Base-by-base conservation (phyloP, 257 asterid species). In the Datura wrightii region DNA sequence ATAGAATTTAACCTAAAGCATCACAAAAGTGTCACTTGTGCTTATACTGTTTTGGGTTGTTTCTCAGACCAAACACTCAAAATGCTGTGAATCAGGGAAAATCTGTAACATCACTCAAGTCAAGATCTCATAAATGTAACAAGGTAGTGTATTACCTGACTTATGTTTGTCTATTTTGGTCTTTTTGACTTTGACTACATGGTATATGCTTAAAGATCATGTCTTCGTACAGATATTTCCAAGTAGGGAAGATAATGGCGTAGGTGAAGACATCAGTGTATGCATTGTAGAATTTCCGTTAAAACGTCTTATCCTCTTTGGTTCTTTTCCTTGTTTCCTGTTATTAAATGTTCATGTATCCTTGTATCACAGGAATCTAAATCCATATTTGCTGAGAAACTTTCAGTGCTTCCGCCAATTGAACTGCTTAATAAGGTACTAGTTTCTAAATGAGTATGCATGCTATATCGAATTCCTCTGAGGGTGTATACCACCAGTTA, bases 371-470 rank as follows among this genome's bases (percentile, higher is more conserved):
- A 92, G 97, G 94, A 89, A 84, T 84, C 79, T 52, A 85, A 88
- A 82, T 80, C 79, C 39, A 58, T 88, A 66, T 83, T 36, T 36
- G 83, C 83, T 81, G 86, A 88, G 82, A 88, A 85, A 58, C 74
- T 80, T 79, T 54, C 74, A 4, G 87, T 79, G 84, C 87, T 72
- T 79, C 92, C 92, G 79, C 95, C 93, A 24, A 80, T 84, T 31
- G 95, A 92, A 83, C 88, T 89, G 80, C 91, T 95, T 83, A 82
- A 65, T 48, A 86, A 93, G 97, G 99, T 95, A 86, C 54, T 50
- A 24, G 63, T 31, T 76, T 76, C 8, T 5, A 74, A 44, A 52
- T 76, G 62, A 76, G 50, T 50, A 76, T 76, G 82, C 42, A 48
- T 24, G 19, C 55, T 79, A 63, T 80, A n/a, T 58, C 4, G 24